Conservation (phyloP, 306 rosid genomes). For the Fragaria iinumae region DNA sequence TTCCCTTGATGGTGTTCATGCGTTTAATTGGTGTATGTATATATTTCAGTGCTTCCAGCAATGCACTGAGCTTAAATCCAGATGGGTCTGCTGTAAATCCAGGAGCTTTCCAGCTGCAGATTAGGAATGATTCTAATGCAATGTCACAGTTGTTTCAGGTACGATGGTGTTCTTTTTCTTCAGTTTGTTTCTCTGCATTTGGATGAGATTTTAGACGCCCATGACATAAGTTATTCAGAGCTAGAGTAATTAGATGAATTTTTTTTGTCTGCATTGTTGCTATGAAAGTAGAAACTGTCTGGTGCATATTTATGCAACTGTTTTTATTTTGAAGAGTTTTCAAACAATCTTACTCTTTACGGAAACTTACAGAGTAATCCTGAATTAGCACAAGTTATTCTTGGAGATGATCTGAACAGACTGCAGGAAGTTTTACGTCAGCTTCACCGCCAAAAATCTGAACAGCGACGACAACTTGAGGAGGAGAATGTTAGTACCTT, state of each 20-base stretch:
- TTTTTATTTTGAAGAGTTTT: neutral
- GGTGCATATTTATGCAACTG: neutral
- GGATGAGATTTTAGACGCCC: slow-evolving; percentile 6
- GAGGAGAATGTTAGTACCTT: slow-evolving; percentile 77
- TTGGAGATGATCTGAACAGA: slow-evolving; percentile 69
- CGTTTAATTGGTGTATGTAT: neutral
- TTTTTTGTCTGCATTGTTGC: neutral
- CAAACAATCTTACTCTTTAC: slow-evolving; percentile 10
- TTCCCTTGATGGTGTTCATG: neutral
- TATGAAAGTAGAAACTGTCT: neutral
- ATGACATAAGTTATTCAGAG: neutral
- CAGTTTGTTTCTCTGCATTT: slow-evolving; percentile 13
- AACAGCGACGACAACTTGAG: slow-evolving; percentile 57
- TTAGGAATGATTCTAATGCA: slow-evolving; percentile 65
- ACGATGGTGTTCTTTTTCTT: slow-evolving; percentile 19
- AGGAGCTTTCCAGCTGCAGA: slow-evolving; percentile 81
- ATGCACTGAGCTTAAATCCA: slow-evolving; percentile 61
- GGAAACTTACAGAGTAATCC: slow-evolving; percentile 64
- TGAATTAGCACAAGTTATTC: slow-evolving; percentile 81
- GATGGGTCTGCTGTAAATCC: slow-evolving; percentile 96
- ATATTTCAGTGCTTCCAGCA: slow-evolving; percentile 61
- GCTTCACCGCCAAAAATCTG: slow-evolving; percentile 61
- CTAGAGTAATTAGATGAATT: neutral
- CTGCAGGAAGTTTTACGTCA: slow-evolving; percentile 68
- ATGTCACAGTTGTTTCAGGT: slow-evolving; percentile 84